Evolutionary conservation across 441 rosid genomes (phyloP), one percentile per base, ranked within the genome.

Genomic region (Brassica hybrid): DNA sequence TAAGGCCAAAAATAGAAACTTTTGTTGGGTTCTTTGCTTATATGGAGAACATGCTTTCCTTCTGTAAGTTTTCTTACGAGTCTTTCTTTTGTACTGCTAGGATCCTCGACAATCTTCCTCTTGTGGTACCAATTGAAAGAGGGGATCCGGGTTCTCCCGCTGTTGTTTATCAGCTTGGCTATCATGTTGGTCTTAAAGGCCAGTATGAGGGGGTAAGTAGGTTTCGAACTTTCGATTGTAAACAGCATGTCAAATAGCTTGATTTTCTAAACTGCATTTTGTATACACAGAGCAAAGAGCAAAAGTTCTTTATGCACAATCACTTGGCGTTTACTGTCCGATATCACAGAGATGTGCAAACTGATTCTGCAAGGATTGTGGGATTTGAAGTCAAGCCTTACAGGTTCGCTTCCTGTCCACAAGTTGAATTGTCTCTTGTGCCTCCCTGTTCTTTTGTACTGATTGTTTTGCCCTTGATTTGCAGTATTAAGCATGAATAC

Each of bases 91-190:
- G 56, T 66, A 60, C 60, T 21, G 16, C 34, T 84, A 89, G 94
- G 94, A 89, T 89, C 74, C 89, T 89, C 10, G 94, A 89, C 71
- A 89, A 89, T 72, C 91, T 89, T 62, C 94, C 94, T 61, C 83
- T 89, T 57, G 94, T 89, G 71, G 88, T 89, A 38, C 94, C 94
- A 13, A 78, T 89, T 13, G 82, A 80, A 54, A 84, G 91, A 79
- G 16, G 60, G 43, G 90, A 88, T 69, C 93, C 84, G 73, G 89
- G 86, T 23, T 25, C 89, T 80, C 81, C 87, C 27, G 78, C 90
- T 5, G 58, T 21, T 21, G 23, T 21, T 21, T 21, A 21, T 2
- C 23, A 21, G 23, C 23, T 21, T 21, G 23, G 23, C 93, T 36
- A 75, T 83, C 92, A 90, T 79, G 80, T 90, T 76, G 94, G 94